phyloP scores from a whole-genome alignment of 371 early-diverging fungal species.

The Mucor mucedo region DNA sequence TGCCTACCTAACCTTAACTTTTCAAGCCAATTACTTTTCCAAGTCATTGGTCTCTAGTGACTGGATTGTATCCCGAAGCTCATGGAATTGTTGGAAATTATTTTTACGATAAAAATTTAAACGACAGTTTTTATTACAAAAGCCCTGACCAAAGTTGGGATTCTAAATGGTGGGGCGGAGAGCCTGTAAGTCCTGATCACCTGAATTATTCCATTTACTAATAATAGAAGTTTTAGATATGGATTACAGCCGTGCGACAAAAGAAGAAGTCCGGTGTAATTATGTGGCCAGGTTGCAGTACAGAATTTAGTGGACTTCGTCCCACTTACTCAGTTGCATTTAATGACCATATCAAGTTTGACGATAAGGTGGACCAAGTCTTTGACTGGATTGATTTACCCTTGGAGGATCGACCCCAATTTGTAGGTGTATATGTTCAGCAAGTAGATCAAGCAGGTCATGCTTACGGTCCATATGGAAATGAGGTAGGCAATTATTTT shows the following conservation, averaged over 20 bases:
- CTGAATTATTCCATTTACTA: background rate
- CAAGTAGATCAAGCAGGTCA: constrained; percentile 89
- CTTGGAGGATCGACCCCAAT: constrained; percentile 69
- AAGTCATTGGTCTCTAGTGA: constrained; percentile 92
- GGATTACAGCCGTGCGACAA: constrained; percentile 85
- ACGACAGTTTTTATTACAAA: constrained; percentile 84
- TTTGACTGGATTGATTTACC: constrained; percentile 85
- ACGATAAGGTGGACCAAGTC: constrained; percentile 67
- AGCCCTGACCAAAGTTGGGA: constrained; percentile 65
- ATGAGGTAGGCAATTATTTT: constrained; percentile 37
- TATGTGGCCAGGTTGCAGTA: constrained; percentile 92
- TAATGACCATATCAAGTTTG: constrained; percentile 50
- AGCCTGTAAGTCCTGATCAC: constrained; percentile 66
- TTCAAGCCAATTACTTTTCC: constrained; percentile 85
- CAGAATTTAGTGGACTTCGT: constrained; percentile 36
- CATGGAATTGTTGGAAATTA: constrained; percentile 94
- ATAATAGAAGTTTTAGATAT: constrained; percentile 63
- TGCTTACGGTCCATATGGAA: constrained; percentile 75
- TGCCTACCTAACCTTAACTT: background rate
- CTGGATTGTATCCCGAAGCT: constrained; percentile 89
- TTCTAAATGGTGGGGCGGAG: constrained; percentile 90
- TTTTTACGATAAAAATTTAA: constrained; percentile 79
- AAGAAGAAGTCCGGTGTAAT: constrained; percentile 70
- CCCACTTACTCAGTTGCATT: constrained; percentile 76
- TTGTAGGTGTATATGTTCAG: constrained; percentile 80